phyloP scores from a whole-genome alignment of 306 rosid genomes.

The Begonia peltatifolia region DNA sequence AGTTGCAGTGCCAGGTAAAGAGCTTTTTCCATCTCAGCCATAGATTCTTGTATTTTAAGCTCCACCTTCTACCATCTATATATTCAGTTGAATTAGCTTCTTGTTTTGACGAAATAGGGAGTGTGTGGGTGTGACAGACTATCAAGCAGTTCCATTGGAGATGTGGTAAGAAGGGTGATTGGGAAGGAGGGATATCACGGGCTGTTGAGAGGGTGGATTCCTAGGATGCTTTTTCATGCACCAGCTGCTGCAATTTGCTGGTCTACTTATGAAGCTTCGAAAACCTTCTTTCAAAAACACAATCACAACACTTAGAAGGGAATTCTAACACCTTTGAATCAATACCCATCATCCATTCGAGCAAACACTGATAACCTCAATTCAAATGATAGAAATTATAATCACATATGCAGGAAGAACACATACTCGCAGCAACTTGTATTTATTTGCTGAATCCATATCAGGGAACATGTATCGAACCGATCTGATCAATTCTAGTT shows the following conservation, averaged over 20 bases:
- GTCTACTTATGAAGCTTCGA: conserved; percentile 52
- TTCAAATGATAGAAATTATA: too few relatives aligned
- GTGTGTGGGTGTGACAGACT: conserved; percentile 38
- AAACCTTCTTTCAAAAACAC: conserved; percentile 29
- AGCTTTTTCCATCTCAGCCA: neutral
- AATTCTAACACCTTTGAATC: too few relatives aligned
- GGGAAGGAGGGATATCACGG: conserved; percentile 36
- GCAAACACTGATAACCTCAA: too few relatives aligned
- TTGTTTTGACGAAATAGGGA: conserved; percentile 15
- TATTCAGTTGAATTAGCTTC: too few relatives aligned
- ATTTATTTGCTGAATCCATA: too few relatives aligned
- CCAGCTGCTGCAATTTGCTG: conserved; percentile 62
- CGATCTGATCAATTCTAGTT: too few relatives aligned
- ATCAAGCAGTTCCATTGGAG: conserved; percentile 27
- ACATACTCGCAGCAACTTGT: too few relatives aligned
- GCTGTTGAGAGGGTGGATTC: conserved; percentile 31
- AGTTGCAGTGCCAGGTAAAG: conserved; percentile 71
- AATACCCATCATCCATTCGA: too few relatives aligned
- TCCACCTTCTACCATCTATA: neutral
- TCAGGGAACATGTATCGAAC: too few relatives aligned
- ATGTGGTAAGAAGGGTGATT: conserved; percentile 22
- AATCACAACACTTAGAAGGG: conserved; percentile 1
- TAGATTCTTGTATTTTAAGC: too few relatives aligned
- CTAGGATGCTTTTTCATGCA: conserved; percentile 50
- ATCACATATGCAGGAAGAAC: too few relatives aligned